phyloP scores from a whole-genome alignment of 2,329 filamentous ascomycete species.

The Ophiostoma novo-ulmi region DNA sequence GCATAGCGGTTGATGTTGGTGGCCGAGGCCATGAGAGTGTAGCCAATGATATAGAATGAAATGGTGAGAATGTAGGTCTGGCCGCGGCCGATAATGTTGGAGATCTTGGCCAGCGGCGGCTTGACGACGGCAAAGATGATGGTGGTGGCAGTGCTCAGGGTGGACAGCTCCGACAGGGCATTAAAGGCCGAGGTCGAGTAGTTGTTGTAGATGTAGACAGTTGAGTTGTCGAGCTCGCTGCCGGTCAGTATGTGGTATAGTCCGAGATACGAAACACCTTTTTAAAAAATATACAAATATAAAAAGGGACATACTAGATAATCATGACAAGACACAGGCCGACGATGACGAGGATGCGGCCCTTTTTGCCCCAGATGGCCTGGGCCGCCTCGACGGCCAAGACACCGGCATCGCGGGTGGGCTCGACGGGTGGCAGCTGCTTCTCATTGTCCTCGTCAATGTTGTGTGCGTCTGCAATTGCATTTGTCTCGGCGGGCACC shows the following conservation, averaged over 20 bases:
- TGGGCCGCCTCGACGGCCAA: slow-evolving; percentile 4
- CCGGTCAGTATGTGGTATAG: background rate
- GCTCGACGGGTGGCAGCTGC: background rate
- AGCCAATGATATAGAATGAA: slow-evolving; percentile 50
- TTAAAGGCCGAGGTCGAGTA: slow-evolving; percentile 35
- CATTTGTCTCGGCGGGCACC: background rate
- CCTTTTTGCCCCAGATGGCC: slow-evolving; percentile 10
- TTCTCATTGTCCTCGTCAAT: background rate
- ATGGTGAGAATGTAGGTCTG: slow-evolving; percentile 54
- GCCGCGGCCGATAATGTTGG: slow-evolving; percentile 54
- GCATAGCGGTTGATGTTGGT: slow-evolving; percentile 49
- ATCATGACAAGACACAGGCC: slow-evolving; percentile 15
- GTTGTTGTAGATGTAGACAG: slow-evolving; percentile 32
- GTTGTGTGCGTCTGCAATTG: background rate
- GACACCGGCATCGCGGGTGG: slow-evolving; percentile 2
- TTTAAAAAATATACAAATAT: too few species aligned
- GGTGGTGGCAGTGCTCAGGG: slow-evolving; percentile 33
- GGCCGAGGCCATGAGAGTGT: slow-evolving; percentile 50
- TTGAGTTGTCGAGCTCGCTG: slow-evolving; percentile 33
- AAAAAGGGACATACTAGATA: background rate
- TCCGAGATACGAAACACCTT: too few species aligned
- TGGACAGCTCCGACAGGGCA: slow-evolving; percentile 32
- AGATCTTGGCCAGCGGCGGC: slow-evolving; percentile 56
- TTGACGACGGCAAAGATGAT: slow-evolving; percentile 51
- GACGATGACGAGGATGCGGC: slow-evolving; percentile 13